Conservation (phyloP, 2,329 filamentous ascomycete species). For the Blastomyces emzantsi region DNA sequence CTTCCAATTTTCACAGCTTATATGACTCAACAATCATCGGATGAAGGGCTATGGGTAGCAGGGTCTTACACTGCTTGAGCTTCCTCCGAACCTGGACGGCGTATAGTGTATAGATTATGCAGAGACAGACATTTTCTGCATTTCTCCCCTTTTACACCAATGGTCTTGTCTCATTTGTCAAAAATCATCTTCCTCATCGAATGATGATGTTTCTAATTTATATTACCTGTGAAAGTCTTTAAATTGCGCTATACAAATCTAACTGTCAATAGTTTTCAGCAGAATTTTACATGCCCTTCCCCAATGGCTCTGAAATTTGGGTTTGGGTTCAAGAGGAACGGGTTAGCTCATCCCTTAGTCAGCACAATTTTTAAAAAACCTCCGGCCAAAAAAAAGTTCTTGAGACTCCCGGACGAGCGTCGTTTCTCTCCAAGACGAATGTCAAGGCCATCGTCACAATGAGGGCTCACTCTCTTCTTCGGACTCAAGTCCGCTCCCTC, state of each 20-base stretch:
- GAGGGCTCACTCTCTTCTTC: conserved; percentile 35
- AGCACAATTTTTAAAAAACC: background rate
- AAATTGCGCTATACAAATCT: too few relatives aligned
- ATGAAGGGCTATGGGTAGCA: background rate
- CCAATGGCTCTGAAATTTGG: background rate
- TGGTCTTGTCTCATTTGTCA: too few relatives aligned
- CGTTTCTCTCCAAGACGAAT: background rate
- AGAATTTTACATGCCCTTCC: too few relatives aligned
- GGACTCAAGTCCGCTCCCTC: conserved; percentile 32
- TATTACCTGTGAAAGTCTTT: too few relatives aligned
- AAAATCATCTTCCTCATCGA: too few relatives aligned
- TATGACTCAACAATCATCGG: background rate
- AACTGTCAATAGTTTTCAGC: too few relatives aligned
- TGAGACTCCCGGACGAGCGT: background rate
- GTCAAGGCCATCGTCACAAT: conserved; percentile 20
- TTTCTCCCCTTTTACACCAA: background rate
- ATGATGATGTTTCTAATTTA: too few relatives aligned
- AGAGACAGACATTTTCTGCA: too few relatives aligned
- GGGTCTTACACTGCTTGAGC: background rate
- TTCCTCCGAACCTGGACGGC: too few relatives aligned
- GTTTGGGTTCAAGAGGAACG: background rate
- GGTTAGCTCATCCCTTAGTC: background rate
- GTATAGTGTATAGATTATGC: too few relatives aligned
- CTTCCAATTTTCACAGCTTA: background rate
- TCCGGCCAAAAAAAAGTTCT: conserved; percentile 9